Conservation (phyloP, 768 basidiomycete genomes). For the Russula brevipes region DNA sequence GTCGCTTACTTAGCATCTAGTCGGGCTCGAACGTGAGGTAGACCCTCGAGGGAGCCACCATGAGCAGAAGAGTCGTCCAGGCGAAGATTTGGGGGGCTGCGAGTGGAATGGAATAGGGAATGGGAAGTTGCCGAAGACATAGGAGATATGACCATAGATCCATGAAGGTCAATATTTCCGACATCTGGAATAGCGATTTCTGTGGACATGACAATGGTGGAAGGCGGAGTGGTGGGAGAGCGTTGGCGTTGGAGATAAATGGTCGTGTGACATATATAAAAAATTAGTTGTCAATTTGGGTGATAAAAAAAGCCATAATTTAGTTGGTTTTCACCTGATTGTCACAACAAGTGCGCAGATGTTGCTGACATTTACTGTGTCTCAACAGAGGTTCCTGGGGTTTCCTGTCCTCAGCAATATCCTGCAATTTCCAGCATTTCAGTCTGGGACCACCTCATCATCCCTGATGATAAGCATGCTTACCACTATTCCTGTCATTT, state of each 20-base stretch:
- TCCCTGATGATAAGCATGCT: too few relatives aligned
- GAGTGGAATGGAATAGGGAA: slow-evolving; percentile 32
- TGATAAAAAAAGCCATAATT: too few relatives aligned
- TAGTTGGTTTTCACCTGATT: too few relatives aligned
- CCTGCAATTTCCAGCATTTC: too few relatives aligned
- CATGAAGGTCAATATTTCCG: slow-evolving; percentile 8
- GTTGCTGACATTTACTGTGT: too few relatives aligned
- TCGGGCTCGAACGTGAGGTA: slow-evolving; percentile 50
- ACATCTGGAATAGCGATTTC: slow-evolving; percentile 20
- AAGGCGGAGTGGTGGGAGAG: not conserved
- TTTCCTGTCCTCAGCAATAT: too few relatives aligned
- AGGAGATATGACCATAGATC: slow-evolving; percentile 12
- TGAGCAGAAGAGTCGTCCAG: slow-evolving; percentile 37
- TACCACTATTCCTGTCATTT: too few relatives aligned
- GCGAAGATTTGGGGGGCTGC: slow-evolving; percentile 33
- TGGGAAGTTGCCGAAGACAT: not conserved
- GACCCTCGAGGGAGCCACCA: slow-evolving; percentile 50
- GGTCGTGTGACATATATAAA: slow-evolving; percentile 21
- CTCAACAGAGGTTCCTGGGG: too few relatives aligned
- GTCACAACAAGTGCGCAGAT: too few relatives aligned
- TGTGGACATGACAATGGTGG: slow-evolving; percentile 19
- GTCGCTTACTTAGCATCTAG: slow-evolving; percentile 67
- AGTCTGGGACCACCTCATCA: too few relatives aligned
- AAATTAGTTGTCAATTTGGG: too few relatives aligned
- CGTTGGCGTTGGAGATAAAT: not conserved